These are phyloP conservation scores for Vitis cinerea DNA, from an alignment of 164 flowering plant genomes.

Conservation along the genomic window DNA sequence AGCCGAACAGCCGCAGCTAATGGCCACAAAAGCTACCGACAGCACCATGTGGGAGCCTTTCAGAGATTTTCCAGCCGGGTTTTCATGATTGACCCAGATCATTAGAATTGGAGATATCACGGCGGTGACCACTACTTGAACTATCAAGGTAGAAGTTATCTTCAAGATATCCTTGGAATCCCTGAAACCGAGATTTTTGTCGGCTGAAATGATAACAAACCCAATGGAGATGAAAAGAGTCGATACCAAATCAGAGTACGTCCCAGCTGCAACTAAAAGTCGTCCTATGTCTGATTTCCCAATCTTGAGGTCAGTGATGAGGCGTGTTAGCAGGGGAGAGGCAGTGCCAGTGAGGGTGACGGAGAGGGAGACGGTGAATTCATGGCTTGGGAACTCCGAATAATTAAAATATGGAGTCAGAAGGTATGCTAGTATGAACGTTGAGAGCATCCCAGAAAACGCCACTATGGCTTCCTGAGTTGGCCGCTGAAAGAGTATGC, in stretches of 20 bases:
- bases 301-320: constrained; percentile 65
- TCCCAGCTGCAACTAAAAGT: constrained; percentile 49
- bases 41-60: constrained; percentile 57
- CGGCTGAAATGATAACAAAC: background rate
- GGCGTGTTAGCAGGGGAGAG: constrained; percentile 60
- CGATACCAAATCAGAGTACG: constrained; percentile 53
- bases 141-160: constrained; percentile 9
- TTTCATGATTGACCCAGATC: constrained; percentile 54
- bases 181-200: too few species aligned
- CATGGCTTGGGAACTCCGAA: background rate
- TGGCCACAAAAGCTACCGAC: constrained; percentile 35
- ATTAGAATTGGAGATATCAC: constrained; percentile 37
- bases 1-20: constrained; percentile 29
- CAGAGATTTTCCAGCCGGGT: constrained; percentile 66
- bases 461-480: constrained; percentile 47
- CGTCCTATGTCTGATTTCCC: constrained; percentile 71
- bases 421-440: constrained; percentile 33
- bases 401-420: constrained; percentile 23
- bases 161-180: background rate
- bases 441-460: constrained; percentile 40
- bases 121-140: constrained; percentile 32
- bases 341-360: constrained; percentile 43
- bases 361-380: constrained; percentile 19
- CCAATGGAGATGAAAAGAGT: constrained; percentile 40
- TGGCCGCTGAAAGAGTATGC: constrained; percentile 30